These are phyloP conservation scores for Tetrahymena thermophila DNA, from an alignment of 73 alveolate genomes.

Conservation along the genomic window DNA sequence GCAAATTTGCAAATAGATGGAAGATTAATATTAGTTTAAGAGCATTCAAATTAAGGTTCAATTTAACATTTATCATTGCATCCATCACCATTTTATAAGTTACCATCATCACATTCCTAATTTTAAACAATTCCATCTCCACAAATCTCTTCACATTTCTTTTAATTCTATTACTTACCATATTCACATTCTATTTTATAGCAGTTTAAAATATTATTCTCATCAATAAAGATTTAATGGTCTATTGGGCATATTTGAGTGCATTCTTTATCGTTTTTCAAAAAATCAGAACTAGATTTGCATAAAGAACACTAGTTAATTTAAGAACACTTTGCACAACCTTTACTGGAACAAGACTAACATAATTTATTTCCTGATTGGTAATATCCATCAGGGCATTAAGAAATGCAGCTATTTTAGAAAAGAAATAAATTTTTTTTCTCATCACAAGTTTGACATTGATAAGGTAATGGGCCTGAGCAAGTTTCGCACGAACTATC, in stretches of 20 bases:
- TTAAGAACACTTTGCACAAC: background rate
- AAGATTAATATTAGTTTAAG: background rate
- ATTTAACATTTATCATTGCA: background rate
- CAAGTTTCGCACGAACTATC: background rate
- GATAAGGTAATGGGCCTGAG: background rate
- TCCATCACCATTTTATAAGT: background rate
- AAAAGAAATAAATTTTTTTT: background rate
- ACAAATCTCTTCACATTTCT: background rate
- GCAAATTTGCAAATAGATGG: background rate
- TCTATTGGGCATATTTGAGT: background rate
- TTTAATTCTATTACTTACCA: background rate
- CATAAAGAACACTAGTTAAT: background rate
- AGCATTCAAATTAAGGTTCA: background rate
- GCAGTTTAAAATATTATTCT: background rate
- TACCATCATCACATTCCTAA: background rate
- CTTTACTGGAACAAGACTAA: background rate
- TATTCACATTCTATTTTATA: background rate
- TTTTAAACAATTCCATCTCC: background rate
- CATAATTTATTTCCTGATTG: background rate
- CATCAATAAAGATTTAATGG: background rate
- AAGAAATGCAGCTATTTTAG: background rate
- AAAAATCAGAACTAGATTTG: background rate
- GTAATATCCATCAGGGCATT: background rate
- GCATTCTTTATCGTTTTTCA: background rate
- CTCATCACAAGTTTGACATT: background rate